phyloP scores from a whole-genome alignment of 208 protist genomes.

The Vickermania ingenoplastis region DNA sequence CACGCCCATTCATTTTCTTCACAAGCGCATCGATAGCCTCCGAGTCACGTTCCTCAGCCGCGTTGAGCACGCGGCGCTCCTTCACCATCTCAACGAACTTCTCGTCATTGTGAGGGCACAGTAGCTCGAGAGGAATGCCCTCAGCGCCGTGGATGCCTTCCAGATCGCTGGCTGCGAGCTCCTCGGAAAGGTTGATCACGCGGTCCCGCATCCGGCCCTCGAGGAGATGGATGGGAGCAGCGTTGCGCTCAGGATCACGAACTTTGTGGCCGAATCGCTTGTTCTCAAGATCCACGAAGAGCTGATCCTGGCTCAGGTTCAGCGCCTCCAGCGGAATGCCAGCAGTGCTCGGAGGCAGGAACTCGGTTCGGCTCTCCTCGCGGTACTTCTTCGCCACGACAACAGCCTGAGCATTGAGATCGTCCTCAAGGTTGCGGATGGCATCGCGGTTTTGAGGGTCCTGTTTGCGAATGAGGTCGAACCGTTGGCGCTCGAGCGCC shows the following conservation, averaged over 20 bases:
- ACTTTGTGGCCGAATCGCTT: constrained; percentile 38
- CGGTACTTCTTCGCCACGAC: constrained; percentile 48
- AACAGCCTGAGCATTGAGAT: constrained; percentile 53
- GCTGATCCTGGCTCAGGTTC: constrained; percentile 9
- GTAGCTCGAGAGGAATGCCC: constrained; percentile 55
- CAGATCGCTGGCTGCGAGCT: constrained; percentile 35
- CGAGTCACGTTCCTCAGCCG: constrained; percentile 7
- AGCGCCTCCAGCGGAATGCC: constrained; percentile 27
- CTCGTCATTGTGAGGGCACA: constrained; percentile 45
- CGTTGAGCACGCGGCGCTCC: constrained; percentile 14
- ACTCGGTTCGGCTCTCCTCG: constrained; percentile 45
- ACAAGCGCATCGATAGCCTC: constrained; percentile 10
- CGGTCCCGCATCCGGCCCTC: constrained; percentile 41
- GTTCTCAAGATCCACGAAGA: constrained; percentile 7
- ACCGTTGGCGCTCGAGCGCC: constrained; percentile 18
- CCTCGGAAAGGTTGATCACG: constrained; percentile 33
- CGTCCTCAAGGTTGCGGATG: constrained; percentile 30
- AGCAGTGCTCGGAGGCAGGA: constrained; percentile 4
- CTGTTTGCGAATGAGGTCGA: constrained; percentile 44
- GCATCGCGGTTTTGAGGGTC: constrained; percentile 11
- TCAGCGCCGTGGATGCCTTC: constrained; percentile 24
- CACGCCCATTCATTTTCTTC: constrained; percentile 24
- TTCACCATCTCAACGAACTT: constrained; percentile 37
- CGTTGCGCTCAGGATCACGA: constrained; percentile 33
- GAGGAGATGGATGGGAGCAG: constrained; percentile 30